A percentile compares a stretch with the other conserved stretches of the same genome.
Evolutionary conservation across 306 rosid species (phyloP).

Genomic region (Begonia masoniana): DNA sequence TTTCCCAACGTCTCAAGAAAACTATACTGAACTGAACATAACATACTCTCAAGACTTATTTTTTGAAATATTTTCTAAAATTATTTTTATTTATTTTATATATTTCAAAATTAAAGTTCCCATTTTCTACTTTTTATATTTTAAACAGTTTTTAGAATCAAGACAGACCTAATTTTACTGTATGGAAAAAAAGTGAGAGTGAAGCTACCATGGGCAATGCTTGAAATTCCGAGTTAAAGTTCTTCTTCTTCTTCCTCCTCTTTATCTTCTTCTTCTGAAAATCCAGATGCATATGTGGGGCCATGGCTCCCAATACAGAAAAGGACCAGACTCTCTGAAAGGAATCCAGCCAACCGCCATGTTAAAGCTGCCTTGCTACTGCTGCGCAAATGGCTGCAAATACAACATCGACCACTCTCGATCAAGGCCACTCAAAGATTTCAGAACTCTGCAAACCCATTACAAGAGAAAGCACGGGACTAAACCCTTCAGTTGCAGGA

Average conservation of each 20-base stretch:
- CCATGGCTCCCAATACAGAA: background rate
- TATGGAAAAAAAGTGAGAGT: background rate
- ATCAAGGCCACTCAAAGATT: background rate
- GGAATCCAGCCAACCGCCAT: background rate
- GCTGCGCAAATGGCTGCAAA: background rate
- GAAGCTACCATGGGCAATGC: background rate
- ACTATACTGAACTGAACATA: too few relatives aligned
- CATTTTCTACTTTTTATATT: too few relatives aligned
- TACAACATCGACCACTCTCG: background rate
- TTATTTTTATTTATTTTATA: too few relatives aligned
- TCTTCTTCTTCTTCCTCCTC: too few relatives aligned
- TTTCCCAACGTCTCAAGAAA: too few relatives aligned
- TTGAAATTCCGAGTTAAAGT: too few relatives aligned
- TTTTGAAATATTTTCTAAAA: too few relatives aligned
- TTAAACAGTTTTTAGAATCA: too few relatives aligned
- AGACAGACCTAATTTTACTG: background rate
- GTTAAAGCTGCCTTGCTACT: background rate
- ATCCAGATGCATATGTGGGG: slow-evolving; percentile 1
- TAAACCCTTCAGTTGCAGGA: background rate
- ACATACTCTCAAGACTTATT: too few relatives aligned
- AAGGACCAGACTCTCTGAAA: background rate
- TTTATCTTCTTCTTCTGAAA: background rate
- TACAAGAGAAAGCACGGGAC: background rate
- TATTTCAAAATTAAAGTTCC: too few relatives aligned
- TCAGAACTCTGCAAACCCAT: background rate